Evolutionary conservation across 148 eudicot species (phyloP).

Genomic region (Rhododendron henanense): DNA sequence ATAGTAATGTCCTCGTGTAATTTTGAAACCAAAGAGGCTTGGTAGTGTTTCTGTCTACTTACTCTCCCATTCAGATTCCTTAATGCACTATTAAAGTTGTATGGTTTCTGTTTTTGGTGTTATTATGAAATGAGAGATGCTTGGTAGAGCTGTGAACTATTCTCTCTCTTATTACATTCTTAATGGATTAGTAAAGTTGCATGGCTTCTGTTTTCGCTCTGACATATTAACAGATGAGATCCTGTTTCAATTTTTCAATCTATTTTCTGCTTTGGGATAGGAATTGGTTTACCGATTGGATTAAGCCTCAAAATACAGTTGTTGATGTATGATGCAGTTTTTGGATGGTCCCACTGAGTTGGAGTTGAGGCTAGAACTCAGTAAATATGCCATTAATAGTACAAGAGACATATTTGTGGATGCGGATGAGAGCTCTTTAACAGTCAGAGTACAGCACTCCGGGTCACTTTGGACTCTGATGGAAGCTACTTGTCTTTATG

Average conservation of each 20-base stretch:
- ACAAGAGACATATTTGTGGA: conserved; percentile 65
- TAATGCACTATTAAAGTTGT: neutral
- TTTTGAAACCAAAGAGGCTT: neutral
- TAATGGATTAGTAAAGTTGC: neutral
- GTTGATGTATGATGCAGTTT: conserved; percentile 56
- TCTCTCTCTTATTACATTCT: neutral
- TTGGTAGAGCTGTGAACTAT: neutral
- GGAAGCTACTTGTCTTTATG: conserved; percentile 67
- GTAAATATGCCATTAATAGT: conserved; percentile 34
- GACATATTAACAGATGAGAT: neutral
- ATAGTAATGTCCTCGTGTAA: neutral
- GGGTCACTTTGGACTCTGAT: conserved; percentile 55
- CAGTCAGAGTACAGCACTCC: conserved; percentile 36
- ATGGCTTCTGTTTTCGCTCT: neutral
- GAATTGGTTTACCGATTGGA: neutral
- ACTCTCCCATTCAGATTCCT: neutral
- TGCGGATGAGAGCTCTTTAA: conserved; percentile 57
- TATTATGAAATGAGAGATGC: neutral
- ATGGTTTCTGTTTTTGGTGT: neutral
- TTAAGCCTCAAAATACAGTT: neutral
- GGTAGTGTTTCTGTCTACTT: neutral
- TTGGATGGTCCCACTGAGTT: conserved; percentile 70
- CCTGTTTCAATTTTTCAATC: neutral
- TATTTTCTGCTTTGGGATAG: neutral
- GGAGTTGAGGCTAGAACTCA: conserved; percentile 71